phyloP scores from a whole-genome alignment of 805 yeast species.

The Wickerhamomyces bisporus region DNA sequence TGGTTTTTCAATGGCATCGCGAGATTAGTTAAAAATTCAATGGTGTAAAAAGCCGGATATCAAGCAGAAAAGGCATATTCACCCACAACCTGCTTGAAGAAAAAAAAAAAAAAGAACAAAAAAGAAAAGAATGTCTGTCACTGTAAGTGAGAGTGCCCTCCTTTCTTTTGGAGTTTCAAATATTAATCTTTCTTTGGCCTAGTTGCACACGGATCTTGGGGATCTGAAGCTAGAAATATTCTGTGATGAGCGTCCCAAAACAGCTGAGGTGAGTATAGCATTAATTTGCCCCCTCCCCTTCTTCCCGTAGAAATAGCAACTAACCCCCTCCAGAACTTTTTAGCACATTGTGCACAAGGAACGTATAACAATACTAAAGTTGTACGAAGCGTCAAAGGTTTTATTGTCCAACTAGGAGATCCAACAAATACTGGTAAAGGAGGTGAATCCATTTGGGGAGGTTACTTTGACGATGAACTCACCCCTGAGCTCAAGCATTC shows the following conservation, averaged over 20 bases:
- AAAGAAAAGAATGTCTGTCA: conserved; percentile 25
- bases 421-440: conserved; percentile 74
- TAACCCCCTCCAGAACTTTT: conserved; percentile 30
- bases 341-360: conserved; percentile 42
- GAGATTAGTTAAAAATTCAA: no score
- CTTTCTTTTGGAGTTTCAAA: no score
- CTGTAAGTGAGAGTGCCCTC: conserved; percentile 15
- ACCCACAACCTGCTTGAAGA: no score
- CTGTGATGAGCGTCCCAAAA: conserved; percentile 33
- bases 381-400: conserved; percentile 66
- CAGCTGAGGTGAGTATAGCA: conserved; percentile 29
- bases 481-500: conserved; percentile 58
- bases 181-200: no score
- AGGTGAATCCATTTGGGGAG: conserved; percentile 78
- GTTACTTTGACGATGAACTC: conserved; percentile 74
- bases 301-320: no score
- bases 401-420: conserved; percentile 86
- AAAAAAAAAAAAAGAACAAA: no score
- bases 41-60: no score
- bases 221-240: conserved; percentile 34
- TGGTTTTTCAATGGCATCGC: no score
- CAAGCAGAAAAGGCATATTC: no score
- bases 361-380: conserved; percentile 47
- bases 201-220: conserved; percentile 35
- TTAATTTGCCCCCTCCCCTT: no score